phyloP scores from a whole-genome alignment of 164 flowering plant species.

The Liquidambar formosana region DNA sequence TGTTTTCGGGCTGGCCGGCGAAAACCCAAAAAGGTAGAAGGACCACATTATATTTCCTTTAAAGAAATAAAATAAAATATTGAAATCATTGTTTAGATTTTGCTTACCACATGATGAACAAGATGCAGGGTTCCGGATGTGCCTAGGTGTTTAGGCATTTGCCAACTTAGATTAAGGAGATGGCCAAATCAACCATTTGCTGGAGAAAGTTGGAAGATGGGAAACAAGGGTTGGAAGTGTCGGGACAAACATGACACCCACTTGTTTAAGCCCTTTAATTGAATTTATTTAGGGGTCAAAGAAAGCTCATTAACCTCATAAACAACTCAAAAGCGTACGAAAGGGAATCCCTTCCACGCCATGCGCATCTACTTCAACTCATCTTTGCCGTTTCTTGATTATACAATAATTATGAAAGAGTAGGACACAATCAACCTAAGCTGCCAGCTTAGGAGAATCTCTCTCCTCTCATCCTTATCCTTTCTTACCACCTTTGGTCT shows the following conservation, averaged over 20 bases:
- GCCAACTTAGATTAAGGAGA: constrained; percentile 5
- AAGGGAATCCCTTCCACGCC: constrained; percentile 32
- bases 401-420: constrained; percentile 4
- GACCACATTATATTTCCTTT: constrained; percentile 9
- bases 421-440: constrained; percentile 19
- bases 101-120: neutral
- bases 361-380: constrained; percentile 33
- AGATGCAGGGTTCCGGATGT: too few species aligned
- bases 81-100: constrained; percentile 1
- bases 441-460: constrained; percentile 19
- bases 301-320: constrained; percentile 2
- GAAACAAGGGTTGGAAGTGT: constrained; percentile 45
- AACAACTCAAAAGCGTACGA: constrained; percentile 27
- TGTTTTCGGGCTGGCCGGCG: too few species aligned
- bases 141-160: constrained; percentile 12
- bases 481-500: constrained; percentile 15
- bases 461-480: constrained; percentile 43
- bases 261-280: constrained; percentile 15
- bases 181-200: too few species aligned
- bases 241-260: constrained; percentile 56
- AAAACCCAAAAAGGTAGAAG: too few species aligned
- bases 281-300: neutral
- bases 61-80: neutral
- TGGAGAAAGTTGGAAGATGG: constrained; percentile 48
- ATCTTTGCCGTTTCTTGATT: constrained; percentile 7